Conservation (phyloP, 176 grass and related monocot genomes). For the Oryza rufipogon region DNA sequence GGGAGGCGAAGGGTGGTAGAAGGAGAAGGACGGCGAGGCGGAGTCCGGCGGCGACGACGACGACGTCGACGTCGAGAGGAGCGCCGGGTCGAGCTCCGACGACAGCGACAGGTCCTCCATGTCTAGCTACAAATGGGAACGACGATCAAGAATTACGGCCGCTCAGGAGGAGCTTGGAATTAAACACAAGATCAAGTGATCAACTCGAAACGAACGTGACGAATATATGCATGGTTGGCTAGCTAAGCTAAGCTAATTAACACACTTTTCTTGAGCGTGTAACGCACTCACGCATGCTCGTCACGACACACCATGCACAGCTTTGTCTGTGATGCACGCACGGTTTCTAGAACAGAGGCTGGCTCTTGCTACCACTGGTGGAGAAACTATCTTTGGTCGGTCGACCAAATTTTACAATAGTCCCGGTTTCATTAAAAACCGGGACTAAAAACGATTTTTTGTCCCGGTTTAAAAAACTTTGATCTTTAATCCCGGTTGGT, state of each 20-base stretch:
- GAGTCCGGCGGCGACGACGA: slow-evolving; percentile 70
- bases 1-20: slow-evolving; percentile 62
- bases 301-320: background rate
- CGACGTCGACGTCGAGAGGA: slow-evolving; percentile 60
- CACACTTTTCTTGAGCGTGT: slow-evolving; percentile 29
- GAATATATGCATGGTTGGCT: background rate
- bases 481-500: too few relatives aligned
- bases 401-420: too few relatives aligned
- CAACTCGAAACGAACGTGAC: background rate
- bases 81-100: slow-evolving; percentile 67
- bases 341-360: slow-evolving; percentile 8
- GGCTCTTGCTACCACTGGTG: background rate
- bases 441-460: too few relatives aligned
- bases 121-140: background rate
- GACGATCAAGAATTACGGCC: background rate
- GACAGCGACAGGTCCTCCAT: slow-evolving; percentile 80
- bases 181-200: background rate
- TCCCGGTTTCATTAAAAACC: too few relatives aligned
- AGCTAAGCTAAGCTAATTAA: slow-evolving; percentile 3
- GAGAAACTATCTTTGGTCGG: too few relatives aligned
- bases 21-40: slow-evolving; percentile 75
- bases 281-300: slow-evolving; percentile 17
- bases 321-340: background rate
- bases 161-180: background rate
- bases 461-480: too few relatives aligned